Percentiles rank a stretch among this genome's conserved stretches.
Evolutionary conservation across 176 grass and related monocot genomes (phyloP).

Genomic region (Paspalum vaginatum): DNA sequence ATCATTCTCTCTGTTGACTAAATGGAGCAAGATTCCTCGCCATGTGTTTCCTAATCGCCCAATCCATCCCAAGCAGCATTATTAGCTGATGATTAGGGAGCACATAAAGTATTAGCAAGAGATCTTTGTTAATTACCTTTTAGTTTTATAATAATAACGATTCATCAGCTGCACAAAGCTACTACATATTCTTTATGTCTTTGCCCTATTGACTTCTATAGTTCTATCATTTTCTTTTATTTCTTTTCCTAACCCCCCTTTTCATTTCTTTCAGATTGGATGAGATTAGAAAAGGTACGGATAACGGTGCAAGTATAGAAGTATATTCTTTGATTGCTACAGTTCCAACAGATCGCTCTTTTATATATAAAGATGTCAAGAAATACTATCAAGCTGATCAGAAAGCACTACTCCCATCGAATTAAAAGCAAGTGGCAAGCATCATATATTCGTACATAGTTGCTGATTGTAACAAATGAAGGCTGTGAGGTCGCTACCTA

Average conservation of each 20-base stretch:
- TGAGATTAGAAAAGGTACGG: background rate
- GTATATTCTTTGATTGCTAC: slow-evolving; percentile 29
- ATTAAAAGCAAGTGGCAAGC: background rate
- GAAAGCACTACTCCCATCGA: background rate
- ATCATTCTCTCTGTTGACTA: slow-evolving; percentile 49
- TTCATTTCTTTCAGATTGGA: slow-evolving; percentile 26
- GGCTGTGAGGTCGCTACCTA: background rate
- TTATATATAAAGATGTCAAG: background rate
- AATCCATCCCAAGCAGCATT: slow-evolving; percentile 38
- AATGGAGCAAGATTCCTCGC: slow-evolving; percentile 47
- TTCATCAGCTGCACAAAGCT: slow-evolving; percentile 35
- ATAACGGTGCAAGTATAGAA: slow-evolving; percentile 17
- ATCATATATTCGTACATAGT: background rate
- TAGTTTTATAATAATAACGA: slow-evolving; percentile 27
- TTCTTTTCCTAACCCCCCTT: background rate
- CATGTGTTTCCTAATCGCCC: slow-evolving; percentile 38
- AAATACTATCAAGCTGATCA: background rate
- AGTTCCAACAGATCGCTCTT: background rate
- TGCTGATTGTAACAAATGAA: background rate
- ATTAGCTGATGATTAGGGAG: slow-evolving; percentile 63
- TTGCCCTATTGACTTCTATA: slow-evolving; percentile 45
- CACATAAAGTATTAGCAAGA: slow-evolving; percentile 34
- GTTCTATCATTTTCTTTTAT: slow-evolving; percentile 7
- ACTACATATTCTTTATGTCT: slow-evolving; percentile 29
- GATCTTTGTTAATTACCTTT: slow-evolving; percentile 58